Conservation (phyloP, 108 stramenopile genomes). For the Tribonema minus region DNA sequence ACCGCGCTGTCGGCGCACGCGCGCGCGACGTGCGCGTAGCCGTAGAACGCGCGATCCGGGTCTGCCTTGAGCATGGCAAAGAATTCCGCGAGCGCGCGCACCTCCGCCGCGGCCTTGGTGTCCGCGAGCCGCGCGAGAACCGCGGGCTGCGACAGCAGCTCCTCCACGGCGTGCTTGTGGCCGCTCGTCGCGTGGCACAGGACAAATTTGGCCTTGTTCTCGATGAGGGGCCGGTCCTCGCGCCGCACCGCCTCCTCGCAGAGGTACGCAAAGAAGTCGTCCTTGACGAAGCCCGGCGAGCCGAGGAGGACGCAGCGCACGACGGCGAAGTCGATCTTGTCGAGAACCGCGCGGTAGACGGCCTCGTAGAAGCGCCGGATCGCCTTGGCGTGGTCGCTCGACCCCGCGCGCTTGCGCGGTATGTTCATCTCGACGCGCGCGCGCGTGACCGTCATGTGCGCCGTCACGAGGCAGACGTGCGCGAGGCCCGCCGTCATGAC, state of each 20-base stretch:
- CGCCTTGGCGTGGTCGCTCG: conserved; percentile 73
- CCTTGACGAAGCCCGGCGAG: conserved; percentile 86
- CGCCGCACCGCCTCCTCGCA: conserved; percentile 66
- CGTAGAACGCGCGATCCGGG: conserved; percentile 90
- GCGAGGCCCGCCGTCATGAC: conserved; percentile 84
- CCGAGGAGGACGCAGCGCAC: conserved; percentile 76
- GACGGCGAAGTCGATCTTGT: too few relatives aligned
- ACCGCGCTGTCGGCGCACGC: conserved; percentile 82
- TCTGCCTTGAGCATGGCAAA: conserved; percentile 80
- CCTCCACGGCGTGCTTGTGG: conserved; percentile 89
- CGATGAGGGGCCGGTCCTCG: conserved; percentile 66
- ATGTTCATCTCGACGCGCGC: conserved; percentile 79
- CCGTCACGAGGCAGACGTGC: conserved; percentile 87
- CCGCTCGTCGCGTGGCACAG: conserved; percentile 83
- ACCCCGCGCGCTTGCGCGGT: conserved; percentile 84
- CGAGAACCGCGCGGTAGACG: conserved; percentile 77
- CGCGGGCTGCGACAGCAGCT: conserved; percentile 77
- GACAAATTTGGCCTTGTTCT: conserved; percentile 87
- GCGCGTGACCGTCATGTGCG: conserved; percentile 78
- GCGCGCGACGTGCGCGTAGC: conserved; percentile 67
- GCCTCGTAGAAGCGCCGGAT: conserved; percentile 80
- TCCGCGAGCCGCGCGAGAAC: conserved; percentile 74
- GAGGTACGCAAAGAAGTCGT: conserved; percentile 84
- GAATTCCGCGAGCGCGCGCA: conserved; percentile 77
- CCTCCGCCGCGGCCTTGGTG: conserved; percentile 84